These are phyloP conservation scores for Penicillium cosmopolitanum DNA, from an alignment of 495 filamentous ascomycete species.

Conservation along the genomic window DNA sequence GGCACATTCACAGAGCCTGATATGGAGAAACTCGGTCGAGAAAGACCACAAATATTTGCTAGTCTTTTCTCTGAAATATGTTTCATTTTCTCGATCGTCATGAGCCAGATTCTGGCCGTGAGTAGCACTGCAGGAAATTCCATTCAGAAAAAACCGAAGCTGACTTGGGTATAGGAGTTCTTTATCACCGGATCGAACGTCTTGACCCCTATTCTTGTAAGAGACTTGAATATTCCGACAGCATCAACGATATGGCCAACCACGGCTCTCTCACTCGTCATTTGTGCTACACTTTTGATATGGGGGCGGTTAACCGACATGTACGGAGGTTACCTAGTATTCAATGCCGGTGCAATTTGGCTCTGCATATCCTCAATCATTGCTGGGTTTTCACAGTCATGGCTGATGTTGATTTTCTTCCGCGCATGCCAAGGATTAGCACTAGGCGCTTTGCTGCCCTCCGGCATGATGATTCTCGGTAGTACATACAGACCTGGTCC, in stretches of 20 bases:
- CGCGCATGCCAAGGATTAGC: conserved; percentile 82
- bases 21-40: conserved; percentile 69
- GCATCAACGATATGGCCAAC: conserved; percentile 77
- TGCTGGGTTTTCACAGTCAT: conserved; percentile 70
- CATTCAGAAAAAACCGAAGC: neutral
- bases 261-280: conserved; percentile 73
- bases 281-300: conserved; percentile 73
- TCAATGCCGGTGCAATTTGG: conserved; percentile 70
- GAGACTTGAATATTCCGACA: conserved; percentile 65
- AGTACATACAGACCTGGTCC: conserved; percentile 82
- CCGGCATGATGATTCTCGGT: conserved; percentile 77
- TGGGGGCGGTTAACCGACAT: conserved; percentile 79
- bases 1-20: conserved; percentile 4
- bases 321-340: conserved; percentile 75
- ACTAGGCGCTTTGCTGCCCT: conserved; percentile 75
- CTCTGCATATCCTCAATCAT: conserved; percentile 72
- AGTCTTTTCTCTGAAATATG: conserved; percentile 63
- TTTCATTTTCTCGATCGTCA: conserved; percentile 73
- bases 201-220: conserved; percentile 69
- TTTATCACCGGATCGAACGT: conserved; percentile 88
- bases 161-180: conserved; percentile 58
- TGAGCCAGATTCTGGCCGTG: conserved; percentile 73
- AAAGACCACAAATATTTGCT: conserved; percentile 69
- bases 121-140: conserved; percentile 22
- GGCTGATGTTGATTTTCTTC: conserved; percentile 73